Percentiles rank a stretch among this genome's conserved stretches.
phyloP scores from a whole-genome alignment of 2,329 filamentous ascomycete genomes.

The Cladosporium colombiae region DNA sequence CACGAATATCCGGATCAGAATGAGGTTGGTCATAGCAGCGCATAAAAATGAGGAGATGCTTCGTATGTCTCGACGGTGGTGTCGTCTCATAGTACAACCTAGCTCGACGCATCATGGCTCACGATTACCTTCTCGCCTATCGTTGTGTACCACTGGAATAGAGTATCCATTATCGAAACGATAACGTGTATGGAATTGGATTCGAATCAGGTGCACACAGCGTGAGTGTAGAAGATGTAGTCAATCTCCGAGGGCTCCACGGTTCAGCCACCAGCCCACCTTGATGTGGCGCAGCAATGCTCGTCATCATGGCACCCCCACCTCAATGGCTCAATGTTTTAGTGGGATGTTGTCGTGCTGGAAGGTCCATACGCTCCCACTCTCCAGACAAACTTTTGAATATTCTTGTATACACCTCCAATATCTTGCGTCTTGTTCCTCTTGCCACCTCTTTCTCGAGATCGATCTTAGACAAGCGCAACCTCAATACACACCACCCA shows the following conservation, averaged over 20 bases:
- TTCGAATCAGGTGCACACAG: background rate
- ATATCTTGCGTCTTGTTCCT: background rate
- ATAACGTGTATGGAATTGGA: no score
- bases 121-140: no score
- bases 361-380: conserved; percentile 12
- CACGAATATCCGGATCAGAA: background rate
- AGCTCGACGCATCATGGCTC: background rate
- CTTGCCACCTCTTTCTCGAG: background rate
- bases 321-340: background rate
- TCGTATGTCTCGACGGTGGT: background rate
- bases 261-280: background rate
- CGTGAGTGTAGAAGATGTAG: background rate
- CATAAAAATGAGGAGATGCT: background rate
- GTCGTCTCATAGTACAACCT: background rate
- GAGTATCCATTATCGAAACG: no score
- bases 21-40: background rate
- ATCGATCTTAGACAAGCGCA: background rate
- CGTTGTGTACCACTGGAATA: no score
- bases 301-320: conserved; percentile 1
- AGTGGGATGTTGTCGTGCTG: background rate
- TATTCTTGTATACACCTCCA: background rate
- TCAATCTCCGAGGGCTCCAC: background rate
- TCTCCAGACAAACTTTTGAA: background rate
- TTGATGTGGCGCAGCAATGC: background rate
- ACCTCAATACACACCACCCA: background rate